phyloP scores from a whole-genome alignment of 805 yeast genomes.

The Barnettozyma botsteinii region DNA sequence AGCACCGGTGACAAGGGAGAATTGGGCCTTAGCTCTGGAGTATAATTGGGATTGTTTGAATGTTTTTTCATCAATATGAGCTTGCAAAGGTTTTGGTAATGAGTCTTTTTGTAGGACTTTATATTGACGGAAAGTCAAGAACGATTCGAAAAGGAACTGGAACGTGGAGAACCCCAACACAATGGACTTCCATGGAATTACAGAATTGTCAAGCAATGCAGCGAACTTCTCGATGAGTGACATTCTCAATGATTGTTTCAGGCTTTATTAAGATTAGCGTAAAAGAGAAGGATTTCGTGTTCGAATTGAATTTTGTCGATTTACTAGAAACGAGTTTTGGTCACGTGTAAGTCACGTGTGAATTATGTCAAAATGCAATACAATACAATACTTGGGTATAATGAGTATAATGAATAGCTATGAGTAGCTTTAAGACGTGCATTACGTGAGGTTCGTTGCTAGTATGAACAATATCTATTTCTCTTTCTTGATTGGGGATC shows the following conservation, averaged over 20 bases:
- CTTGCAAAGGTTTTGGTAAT: conserved; percentile 66
- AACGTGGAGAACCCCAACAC: conserved; percentile 70
- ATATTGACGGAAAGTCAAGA: conserved; percentile 73
- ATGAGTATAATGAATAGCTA: too few relatives aligned
- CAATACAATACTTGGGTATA: too few relatives aligned
- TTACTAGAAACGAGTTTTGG: too few relatives aligned
- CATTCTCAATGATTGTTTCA: too few relatives aligned
- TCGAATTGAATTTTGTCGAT: too few relatives aligned
- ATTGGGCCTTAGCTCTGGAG: conserved; percentile 70
- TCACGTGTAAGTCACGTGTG: too few relatives aligned
- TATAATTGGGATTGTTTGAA: conserved; percentile 74
- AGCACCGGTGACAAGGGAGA: conserved; percentile 51
- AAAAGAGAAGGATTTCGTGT: too few relatives aligned
- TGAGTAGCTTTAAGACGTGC: too few relatives aligned
- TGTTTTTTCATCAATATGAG: conserved; percentile 65
- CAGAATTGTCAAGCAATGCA: conserved; percentile 54
- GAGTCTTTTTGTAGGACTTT: conserved; percentile 47
- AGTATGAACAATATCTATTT: not conserved
- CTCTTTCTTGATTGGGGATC: conserved; percentile 1
- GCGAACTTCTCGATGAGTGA: conserved; percentile 35
- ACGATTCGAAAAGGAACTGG: conserved; percentile 69
- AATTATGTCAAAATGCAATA: too few relatives aligned
- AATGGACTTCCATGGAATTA: conserved; percentile 74
- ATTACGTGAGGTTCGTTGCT: too few relatives aligned
- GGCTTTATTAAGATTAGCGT: too few relatives aligned